phyloP scores from a whole-genome alignment of 2,329 filamentous ascomycete genomes.

The Fusarium hostae region DNA sequence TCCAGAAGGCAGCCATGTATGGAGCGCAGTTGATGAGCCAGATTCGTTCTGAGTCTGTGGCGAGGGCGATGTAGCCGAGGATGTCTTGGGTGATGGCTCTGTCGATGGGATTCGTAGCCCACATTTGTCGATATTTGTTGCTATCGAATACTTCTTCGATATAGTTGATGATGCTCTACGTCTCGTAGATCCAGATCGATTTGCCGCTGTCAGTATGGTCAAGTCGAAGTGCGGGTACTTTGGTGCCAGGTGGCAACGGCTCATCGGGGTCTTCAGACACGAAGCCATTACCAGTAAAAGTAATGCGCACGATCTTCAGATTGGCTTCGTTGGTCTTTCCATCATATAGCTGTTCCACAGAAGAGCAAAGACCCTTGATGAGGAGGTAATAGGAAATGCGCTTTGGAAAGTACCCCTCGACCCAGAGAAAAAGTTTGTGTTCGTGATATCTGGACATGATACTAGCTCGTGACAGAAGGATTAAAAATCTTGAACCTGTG shows the following conservation, averaged over 20 bases:
- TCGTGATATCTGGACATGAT: not conserved
- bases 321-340: not conserved
- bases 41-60: not conserved
- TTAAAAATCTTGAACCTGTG: accelerated
- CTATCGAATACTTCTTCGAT: not conserved
- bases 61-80: not conserved
- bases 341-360: not conserved
- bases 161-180: not conserved
- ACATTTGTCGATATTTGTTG: not conserved
- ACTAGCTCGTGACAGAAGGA: accelerated
- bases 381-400: not conserved
- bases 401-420: conserved; percentile 4
- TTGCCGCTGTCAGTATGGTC: not conserved
- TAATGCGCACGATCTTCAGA: not conserved
- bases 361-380: not conserved
- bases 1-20: not conserved
- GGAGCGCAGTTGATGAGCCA: not conserved
- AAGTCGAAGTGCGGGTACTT: not conserved
- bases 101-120: not conserved
- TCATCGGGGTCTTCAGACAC: not conserved
- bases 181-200: not conserved
- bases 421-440: not conserved
- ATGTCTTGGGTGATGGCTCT: not conserved
- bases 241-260: not conserved
- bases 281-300: not conserved